These are phyloP conservation scores for Aspergillus haitiensis DNA, from an alignment of 495 filamentous ascomycete genomes.

Conservation along the genomic window DNA sequence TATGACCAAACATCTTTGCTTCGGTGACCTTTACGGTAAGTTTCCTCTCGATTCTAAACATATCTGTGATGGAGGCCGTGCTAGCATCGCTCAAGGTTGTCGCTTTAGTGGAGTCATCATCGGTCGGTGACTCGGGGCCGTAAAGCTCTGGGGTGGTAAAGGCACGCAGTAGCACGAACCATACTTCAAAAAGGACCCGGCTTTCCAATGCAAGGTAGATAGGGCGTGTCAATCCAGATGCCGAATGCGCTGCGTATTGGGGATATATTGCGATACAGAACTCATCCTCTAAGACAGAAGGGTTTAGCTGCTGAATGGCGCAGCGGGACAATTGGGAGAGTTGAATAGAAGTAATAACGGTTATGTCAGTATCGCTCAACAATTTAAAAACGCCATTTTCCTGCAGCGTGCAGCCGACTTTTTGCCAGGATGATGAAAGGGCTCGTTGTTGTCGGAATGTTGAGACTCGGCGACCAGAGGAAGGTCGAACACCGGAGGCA, in stretches of 20 bases:
- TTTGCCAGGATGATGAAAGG: constrained; percentile 68
- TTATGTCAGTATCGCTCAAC: constrained; percentile 77
- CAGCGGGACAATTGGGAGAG: constrained; percentile 86
- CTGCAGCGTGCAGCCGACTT: constrained; percentile 87
- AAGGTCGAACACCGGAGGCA: constrained; percentile 43
- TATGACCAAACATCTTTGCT: constrained; percentile 51
- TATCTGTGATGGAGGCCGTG: constrained; percentile 42
- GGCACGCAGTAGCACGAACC: constrained; percentile 90
- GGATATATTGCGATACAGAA: constrained; percentile 92
- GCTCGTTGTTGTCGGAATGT: constrained; percentile 58
- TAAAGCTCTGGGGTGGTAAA: constrained; percentile 95
- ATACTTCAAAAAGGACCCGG: constrained; percentile 88
- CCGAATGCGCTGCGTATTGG: constrained; percentile 69
- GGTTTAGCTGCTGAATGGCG: constrained; percentile 84
- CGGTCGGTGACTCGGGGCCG: constrained; percentile 49
- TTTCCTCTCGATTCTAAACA: constrained; percentile 68
- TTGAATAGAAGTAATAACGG: constrained; percentile 77
- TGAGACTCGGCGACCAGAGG: constrained; percentile 44
- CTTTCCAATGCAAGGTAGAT: constrained; percentile 85
- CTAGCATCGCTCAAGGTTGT: constrained; percentile 26
- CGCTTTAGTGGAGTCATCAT: constrained; percentile 30
- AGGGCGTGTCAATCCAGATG: constrained; percentile 43
- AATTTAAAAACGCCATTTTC: constrained; percentile 96
- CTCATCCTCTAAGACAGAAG: constrained; percentile 90
- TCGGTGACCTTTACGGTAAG: constrained; percentile 61